A percentile compares a stretch with the other conserved stretches of the same genome.
Conservation (phyloP, 495 filamentous ascomycete species). For the Symbiotaphrina buchneri region DNA sequence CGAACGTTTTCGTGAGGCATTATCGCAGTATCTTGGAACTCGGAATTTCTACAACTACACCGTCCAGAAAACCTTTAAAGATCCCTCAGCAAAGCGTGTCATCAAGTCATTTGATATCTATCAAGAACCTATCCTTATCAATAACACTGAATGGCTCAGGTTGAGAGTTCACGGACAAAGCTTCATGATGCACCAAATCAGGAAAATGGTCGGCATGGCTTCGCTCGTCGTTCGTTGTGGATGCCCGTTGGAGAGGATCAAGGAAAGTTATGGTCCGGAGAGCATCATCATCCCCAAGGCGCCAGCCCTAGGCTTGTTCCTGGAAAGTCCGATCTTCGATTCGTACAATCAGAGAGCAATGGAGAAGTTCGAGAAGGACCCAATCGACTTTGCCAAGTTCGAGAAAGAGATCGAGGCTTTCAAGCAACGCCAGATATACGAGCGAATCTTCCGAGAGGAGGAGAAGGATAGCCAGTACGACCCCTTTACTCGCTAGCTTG, state of each 20-base stretch:
- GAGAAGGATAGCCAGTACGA: slow-evolving; percentile 54
- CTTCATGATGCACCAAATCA: slow-evolving; percentile 99
- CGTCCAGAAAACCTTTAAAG: slow-evolving; percentile 54
- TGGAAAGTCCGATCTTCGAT: slow-evolving; percentile 81
- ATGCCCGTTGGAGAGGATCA: slow-evolving; percentile 37
- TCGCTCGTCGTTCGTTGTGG: slow-evolving; percentile 67
- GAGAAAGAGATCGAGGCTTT: slow-evolving; percentile 64
- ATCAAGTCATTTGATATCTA: slow-evolving; percentile 76
- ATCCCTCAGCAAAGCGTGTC: slow-evolving; percentile 62
- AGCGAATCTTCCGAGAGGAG: slow-evolving; percentile 74
- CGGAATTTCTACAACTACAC: slow-evolving; percentile 93
- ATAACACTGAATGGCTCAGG: slow-evolving; percentile 84
- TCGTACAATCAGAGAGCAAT: slow-evolving; percentile 47
- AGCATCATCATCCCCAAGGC: slow-evolving; percentile 85
- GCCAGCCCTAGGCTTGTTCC: slow-evolving; percentile 63
- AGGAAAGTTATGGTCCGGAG: slow-evolving; percentile 37
- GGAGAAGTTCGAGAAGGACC: slow-evolving; percentile 25
- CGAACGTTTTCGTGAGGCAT: slow-evolving; percentile 42
- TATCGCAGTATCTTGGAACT: slow-evolving; percentile 57
- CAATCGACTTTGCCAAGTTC: slow-evolving; percentile 57
- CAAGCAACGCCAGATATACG: slow-evolving; percentile 84
- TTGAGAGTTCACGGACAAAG: slow-evolving; percentile 91
- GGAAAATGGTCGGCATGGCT: slow-evolving; percentile 94
- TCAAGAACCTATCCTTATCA: slow-evolving; percentile 51
- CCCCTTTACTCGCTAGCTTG: slow-evolving; percentile 4